Evolutionary conservation across 768 basidiomycete genomes (phyloP).

Genomic region (Russula foetens): DNA sequence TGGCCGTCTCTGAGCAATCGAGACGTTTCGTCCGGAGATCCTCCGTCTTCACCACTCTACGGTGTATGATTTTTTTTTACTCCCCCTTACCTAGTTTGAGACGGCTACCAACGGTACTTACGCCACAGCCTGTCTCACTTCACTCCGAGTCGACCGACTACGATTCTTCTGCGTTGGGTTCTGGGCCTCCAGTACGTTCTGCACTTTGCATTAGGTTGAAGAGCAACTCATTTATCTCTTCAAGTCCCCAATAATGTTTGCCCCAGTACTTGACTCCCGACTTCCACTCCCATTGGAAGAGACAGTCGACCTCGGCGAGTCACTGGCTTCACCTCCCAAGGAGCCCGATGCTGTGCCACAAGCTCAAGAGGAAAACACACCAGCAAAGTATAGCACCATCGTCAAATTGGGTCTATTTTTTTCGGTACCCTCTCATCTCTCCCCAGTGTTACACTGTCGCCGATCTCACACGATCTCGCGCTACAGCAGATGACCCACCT

Average conservation of each 20-base stretch:
- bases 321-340: neutral
- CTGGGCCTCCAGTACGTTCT: neutral
- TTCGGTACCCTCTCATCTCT: neutral
- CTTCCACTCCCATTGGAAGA: neutral
- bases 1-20: conserved; percentile 5
- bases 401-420: neutral
- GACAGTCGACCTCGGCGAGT: neutral
- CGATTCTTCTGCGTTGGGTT: neutral
- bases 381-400: neutral
- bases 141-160: conserved; percentile 1
- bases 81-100: neutral
- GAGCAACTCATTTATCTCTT: neutral
- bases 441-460: neutral
- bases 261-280: neutral
- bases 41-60: neutral
- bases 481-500: conserved; percentile 1
- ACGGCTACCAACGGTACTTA: neutral
- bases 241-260: conserved; percentile 12
- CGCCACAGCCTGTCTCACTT: neutral
- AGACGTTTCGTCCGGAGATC: neutral
- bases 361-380: neutral
- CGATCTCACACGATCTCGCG: neutral
- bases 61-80: neutral
- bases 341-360: neutral
- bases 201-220: neutral